These are phyloP conservation scores for Kuraishia ogatae DNA, from an alignment of 805 yeast species.

Conservation along the genomic window DNA sequence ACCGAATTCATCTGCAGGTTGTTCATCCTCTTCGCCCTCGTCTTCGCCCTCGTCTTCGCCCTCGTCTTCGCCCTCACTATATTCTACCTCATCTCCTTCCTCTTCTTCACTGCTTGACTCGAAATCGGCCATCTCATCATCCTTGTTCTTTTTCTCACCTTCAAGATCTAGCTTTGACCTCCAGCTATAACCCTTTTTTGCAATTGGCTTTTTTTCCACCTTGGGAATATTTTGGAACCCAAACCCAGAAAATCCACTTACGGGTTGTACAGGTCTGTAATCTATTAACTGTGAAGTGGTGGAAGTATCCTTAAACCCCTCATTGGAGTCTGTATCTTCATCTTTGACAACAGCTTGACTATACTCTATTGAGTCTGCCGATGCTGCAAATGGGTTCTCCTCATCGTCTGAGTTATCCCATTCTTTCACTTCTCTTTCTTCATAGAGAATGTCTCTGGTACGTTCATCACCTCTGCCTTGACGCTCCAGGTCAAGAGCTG, in stretches of 20 bases:
- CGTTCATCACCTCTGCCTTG: constrained; percentile 62
- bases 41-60: constrained; percentile 12
- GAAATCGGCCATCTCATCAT: constrained; percentile 60
- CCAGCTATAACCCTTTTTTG: constrained; percentile 65
- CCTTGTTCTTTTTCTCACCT: constrained; percentile 27
- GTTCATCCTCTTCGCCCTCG: constrained; percentile 9
- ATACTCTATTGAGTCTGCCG: background rate
- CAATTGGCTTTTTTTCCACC: constrained; percentile 35
- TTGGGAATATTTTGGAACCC: constrained; percentile 52
- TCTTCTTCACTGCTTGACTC: constrained; percentile 23
- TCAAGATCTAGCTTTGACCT: constrained; percentile 46
- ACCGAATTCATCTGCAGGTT: constrained; percentile 1
- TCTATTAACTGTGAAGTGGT: constrained; percentile 49
- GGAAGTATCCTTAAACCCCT: constrained; percentile 12
- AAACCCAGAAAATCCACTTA: constrained; percentile 62
- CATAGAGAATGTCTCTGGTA: constrained; percentile 58
- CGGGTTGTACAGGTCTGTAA: constrained; percentile 52
- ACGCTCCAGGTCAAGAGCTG: constrained; percentile 64
- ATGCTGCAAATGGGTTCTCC: constrained; percentile 11
- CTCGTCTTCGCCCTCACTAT: constrained; percentile 8
- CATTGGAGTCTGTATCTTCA: constrained; percentile 10
- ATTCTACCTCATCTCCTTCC: constrained; percentile 16
- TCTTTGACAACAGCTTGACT: background rate
- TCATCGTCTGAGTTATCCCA: constrained; percentile 41
- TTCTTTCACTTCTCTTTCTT: constrained; percentile 52